Percentiles rank a stretch among this genome's conserved stretches.
phyloP scores from a whole-genome alignment of 306 rosid genomes.

The Dryas drummondii region DNA sequence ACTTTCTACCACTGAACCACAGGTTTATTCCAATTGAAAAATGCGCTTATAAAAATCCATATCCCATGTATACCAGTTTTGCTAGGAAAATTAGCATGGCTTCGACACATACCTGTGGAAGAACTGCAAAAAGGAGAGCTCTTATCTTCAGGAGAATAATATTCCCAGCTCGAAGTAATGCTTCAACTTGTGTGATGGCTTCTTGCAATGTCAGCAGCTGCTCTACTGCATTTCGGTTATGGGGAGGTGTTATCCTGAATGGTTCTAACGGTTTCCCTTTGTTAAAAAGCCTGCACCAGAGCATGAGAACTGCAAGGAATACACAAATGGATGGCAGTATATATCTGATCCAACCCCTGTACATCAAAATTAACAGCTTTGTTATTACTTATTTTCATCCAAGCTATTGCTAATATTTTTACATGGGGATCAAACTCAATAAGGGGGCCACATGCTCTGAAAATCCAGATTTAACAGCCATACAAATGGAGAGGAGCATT shows the following conservation, averaged over 20 bases:
- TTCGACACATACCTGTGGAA: conserved; percentile 67
- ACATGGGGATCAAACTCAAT: no score
- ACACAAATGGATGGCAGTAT: conserved; percentile 59
- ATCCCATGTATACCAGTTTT: background rate
- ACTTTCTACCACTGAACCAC: background rate
- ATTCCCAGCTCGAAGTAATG: conserved; percentile 77
- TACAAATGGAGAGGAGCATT: background rate
- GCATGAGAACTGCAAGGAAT: conserved; percentile 58
- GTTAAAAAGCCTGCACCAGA: conserved; percentile 63
- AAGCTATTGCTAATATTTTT: conserved; percentile 16
- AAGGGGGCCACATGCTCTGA: background rate
- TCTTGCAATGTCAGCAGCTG: conserved; percentile 85
- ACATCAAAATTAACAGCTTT: conserved; percentile 18
- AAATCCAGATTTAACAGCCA: conserved; percentile 9
- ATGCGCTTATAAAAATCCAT: background rate
- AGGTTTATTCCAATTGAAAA: no score
- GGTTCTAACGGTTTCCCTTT: conserved; percentile 58
- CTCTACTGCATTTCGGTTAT: conserved; percentile 78
- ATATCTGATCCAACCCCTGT: conserved; percentile 90
- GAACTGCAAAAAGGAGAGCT: conserved; percentile 79
- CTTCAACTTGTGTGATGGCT: conserved; percentile 71
- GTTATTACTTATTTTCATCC: conserved; percentile 11
- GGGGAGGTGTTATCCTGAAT: conserved; percentile 64
- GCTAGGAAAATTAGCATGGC: background rate
- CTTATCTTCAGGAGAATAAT: conserved; percentile 78